A percentile compares a stretch with the other conserved stretches of the same genome.
Conservation (phyloP, 2,329 filamentous ascomycete species). For the Xylariales sp. region DNA sequence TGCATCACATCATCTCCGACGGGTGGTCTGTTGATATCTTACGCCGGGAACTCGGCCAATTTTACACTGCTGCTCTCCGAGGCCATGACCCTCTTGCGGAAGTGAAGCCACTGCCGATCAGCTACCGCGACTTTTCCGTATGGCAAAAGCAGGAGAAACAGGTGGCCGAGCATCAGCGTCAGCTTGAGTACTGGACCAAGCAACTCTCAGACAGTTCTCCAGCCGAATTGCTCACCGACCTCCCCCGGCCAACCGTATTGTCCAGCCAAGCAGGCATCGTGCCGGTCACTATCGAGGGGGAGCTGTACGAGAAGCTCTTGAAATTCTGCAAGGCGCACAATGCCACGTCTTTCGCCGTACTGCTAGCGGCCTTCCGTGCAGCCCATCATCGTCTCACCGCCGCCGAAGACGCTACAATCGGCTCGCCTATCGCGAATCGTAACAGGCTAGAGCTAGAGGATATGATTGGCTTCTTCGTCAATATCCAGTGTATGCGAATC, state of each 20-base stretch:
- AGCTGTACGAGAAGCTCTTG: slow-evolving; percentile 16
- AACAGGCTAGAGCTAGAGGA: slow-evolving; percentile 28
- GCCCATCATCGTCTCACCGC: slow-evolving; percentile 32
- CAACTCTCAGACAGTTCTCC: slow-evolving; percentile 28
- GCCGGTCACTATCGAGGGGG: slow-evolving; percentile 25
- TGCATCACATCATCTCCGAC: slow-evolving; percentile 34
- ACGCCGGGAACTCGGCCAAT: slow-evolving; percentile 23
- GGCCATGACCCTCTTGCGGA: slow-evolving; percentile 24
- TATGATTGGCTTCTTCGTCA: slow-evolving; percentile 35
- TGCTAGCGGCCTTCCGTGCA: slow-evolving; percentile 30
- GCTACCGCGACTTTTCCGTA: slow-evolving; percentile 29
- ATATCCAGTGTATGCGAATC: slow-evolving; percentile 31
- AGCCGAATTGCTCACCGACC: slow-evolving; percentile 23
- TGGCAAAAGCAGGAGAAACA: slow-evolving; percentile 29
- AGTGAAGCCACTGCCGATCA: slow-evolving; percentile 23
- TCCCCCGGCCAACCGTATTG: slow-evolving; percentile 22
- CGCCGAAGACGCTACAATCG: slow-evolving; percentile 30
- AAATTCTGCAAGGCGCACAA: slow-evolving; percentile 24
- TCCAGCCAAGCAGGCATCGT: slow-evolving; percentile 22
- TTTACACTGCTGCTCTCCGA: slow-evolving; percentile 28
- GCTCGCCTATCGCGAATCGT: slow-evolving; percentile 27
- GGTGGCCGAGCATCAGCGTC: slow-evolving; percentile 21
- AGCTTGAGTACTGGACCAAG: slow-evolving; percentile 27
- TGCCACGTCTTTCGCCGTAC: slow-evolving; percentile 21
- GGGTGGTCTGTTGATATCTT: slow-evolving; percentile 29